Conservation (phyloP, 768 basidiomycete species). For the Lentinus brumalis region DNA sequence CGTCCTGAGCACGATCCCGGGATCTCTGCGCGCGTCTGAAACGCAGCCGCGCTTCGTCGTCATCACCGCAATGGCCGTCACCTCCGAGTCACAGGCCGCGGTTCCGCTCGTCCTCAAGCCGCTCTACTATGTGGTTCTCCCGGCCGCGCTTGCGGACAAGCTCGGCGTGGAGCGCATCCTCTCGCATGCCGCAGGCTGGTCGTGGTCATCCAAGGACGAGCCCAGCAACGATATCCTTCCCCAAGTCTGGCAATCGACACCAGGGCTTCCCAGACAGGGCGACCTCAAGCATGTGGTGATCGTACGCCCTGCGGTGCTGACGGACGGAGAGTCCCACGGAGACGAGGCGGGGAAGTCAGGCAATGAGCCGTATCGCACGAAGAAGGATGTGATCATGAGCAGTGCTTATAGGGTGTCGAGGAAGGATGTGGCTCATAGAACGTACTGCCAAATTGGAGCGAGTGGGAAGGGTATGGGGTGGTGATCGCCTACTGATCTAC, state of each 20-base stretch:
- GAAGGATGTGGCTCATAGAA: conserved; percentile 63
- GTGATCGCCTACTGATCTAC: conserved; percentile 47
- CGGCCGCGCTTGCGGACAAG: conserved; percentile 60
- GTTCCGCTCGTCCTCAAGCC: conserved; percentile 53
- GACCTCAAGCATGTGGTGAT: conserved; percentile 48
- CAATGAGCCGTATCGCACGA: conserved; percentile 43
- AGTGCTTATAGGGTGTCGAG: conserved; percentile 57
- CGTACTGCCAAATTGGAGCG: conserved; percentile 48
- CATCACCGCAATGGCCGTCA: conserved; percentile 57
- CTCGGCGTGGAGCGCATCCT: conserved; percentile 55
- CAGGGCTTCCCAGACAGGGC: conserved; percentile 47
- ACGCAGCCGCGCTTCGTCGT: conserved; percentile 52
- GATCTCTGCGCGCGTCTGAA: conserved; percentile 24
- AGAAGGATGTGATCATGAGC: conserved; percentile 30
- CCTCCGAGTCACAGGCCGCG: conserved; percentile 41
- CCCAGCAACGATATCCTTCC: conserved; percentile 46
- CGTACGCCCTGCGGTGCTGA: conserved; percentile 59
- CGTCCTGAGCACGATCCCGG: conserved; percentile 54
- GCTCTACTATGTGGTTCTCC: conserved; percentile 49
- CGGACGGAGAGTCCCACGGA: conserved; percentile 51
- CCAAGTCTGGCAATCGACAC: conserved; percentile 42
- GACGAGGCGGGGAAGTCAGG: conserved; percentile 30
- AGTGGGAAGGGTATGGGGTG: conserved; percentile 53
- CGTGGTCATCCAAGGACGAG: conserved; percentile 49
- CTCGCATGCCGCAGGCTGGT: conserved; percentile 50